Evolutionary conservation across 805 yeast species (phyloP).

Genomic region (Middelhovenomyces tepae): DNA sequence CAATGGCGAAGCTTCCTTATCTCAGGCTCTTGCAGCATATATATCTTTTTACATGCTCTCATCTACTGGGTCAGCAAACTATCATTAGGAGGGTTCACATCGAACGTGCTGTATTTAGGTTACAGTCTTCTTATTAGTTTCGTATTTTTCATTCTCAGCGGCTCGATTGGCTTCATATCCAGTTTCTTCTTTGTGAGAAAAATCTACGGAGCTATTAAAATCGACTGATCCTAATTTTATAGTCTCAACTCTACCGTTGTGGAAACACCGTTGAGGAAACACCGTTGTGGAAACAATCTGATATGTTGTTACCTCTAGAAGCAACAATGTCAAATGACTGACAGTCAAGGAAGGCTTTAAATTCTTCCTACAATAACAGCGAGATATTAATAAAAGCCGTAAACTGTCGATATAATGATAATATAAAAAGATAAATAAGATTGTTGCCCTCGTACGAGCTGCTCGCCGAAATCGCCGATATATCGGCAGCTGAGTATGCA

Average conservation of each 20-base stretch:
- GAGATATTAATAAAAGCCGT: too few relatives aligned
- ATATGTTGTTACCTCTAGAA: too few relatives aligned
- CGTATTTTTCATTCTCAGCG: constrained; percentile 72
- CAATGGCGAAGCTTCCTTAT: constrained; percentile 88
- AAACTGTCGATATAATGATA: too few relatives aligned
- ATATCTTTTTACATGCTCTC: constrained; percentile 77
- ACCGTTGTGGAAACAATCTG: too few relatives aligned
- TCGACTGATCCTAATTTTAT: constrained; percentile 43
- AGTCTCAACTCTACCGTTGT: not conserved
- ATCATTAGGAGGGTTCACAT: constrained; percentile 65
- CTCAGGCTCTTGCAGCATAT: constrained; percentile 83
- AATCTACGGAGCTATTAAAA: constrained; percentile 79
- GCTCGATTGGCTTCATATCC: constrained; percentile 76
- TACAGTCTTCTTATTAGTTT: constrained; percentile 67
- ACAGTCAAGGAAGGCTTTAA: too few relatives aligned
- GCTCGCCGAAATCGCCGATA: too few relatives aligned
- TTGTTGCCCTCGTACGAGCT: too few relatives aligned
- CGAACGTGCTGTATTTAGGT: constrained; percentile 72
- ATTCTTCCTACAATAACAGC: too few relatives aligned
- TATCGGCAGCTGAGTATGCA: too few relatives aligned
- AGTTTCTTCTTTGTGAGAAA: constrained; percentile 64
- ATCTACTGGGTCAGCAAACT: constrained; percentile 39
- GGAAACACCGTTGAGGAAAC: too few relatives aligned
- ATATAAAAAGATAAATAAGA: too few relatives aligned
- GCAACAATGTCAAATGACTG: too few relatives aligned